Evolutionary conservation across 768 basidiomycete genomes (phyloP).

Genomic region (Pleurotus ostreatus): DNA sequence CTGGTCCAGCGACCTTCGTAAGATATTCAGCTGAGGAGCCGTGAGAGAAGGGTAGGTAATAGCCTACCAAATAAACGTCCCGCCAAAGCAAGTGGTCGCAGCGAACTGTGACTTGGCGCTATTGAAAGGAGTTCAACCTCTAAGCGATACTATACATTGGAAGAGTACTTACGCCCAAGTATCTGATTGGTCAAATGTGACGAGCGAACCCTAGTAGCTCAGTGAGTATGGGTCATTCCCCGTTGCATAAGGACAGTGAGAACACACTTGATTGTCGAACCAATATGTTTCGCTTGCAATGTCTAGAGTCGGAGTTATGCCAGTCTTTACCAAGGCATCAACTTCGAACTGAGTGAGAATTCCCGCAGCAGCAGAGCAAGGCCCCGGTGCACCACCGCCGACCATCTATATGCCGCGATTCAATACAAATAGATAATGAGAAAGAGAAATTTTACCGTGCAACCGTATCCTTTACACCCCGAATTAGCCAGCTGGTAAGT

Average conservation of each 20-base stretch:
- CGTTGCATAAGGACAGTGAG: background rate
- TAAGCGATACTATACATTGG: background rate
- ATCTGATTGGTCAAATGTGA: constrained; percentile 15
- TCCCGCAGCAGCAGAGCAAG: constrained; percentile 12
- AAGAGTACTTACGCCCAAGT: constrained; percentile 12
- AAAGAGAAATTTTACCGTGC: background rate
- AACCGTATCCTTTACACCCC: constrained; percentile 13
- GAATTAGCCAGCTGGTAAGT: constrained; percentile 13
- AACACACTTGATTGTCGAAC: constrained; percentile 11
- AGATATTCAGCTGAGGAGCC: background rate
- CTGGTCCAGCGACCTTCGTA: background rate
- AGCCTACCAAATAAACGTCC: constrained; percentile 14
- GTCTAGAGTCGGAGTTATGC: constrained; percentile 12
- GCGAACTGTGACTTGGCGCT: constrained; percentile 13
- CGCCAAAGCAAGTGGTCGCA: constrained; percentile 13
- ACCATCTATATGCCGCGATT: constrained; percentile 7
- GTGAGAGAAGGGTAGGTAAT: background rate
- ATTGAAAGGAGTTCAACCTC: background rate
- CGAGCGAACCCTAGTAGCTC: constrained; percentile 2
- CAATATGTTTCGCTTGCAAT: constrained; percentile 13
- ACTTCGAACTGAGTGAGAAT: constrained; percentile 15
- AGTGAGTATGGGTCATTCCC: background rate
- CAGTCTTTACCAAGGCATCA: background rate
- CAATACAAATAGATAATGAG: background rate
- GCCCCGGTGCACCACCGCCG: constrained; percentile 13